Conservation (phyloP, 2,329 filamentous ascomycete species). For the Helotiales sp. region DNA sequence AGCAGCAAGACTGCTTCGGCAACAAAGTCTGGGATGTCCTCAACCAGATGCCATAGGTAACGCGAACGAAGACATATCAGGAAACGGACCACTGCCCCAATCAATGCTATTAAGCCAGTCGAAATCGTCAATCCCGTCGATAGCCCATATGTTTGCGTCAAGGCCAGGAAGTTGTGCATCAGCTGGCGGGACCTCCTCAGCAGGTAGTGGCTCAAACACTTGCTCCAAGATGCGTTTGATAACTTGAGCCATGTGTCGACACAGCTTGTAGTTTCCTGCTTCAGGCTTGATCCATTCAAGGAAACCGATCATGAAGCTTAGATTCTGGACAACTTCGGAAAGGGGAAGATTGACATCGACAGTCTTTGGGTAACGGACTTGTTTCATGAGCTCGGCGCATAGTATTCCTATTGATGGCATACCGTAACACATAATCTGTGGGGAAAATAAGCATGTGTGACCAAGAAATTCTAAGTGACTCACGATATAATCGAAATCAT, state of each 20-base stretch:
- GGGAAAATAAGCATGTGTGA: too few relatives aligned
- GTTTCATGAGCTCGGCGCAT: conserved; percentile 26
- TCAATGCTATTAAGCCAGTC: conserved; percentile 26
- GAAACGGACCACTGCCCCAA: conserved; percentile 17
- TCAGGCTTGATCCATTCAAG: conserved; percentile 22
- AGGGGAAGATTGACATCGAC: conserved; percentile 13
- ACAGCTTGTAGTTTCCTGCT: conserved; percentile 23
- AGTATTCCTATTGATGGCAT: conserved; percentile 26
- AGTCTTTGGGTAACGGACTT: conserved; percentile 13
- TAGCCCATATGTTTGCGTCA: background rate
- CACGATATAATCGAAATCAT: conserved; percentile 22
- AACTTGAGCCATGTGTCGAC: conserved; percentile 17
- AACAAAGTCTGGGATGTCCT: too few relatives aligned
- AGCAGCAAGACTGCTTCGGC: too few relatives aligned
- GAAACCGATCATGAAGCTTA: conserved; percentile 22
- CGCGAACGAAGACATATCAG: too few relatives aligned
- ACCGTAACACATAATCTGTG: conserved; percentile 27
- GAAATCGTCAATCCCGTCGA: conserved; percentile 18
- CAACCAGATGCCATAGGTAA: too few relatives aligned
- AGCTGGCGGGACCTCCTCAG: background rate
- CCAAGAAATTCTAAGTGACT: background rate
- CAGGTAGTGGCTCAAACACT: conserved; percentile 13
- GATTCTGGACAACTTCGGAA: conserved; percentile 22
- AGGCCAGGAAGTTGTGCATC: background rate
- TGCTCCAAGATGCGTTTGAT: conserved; percentile 20